Evolutionary conservation across 169 alveolate genomes (phyloP).

Genomic region (Babesia bovis): DNA sequence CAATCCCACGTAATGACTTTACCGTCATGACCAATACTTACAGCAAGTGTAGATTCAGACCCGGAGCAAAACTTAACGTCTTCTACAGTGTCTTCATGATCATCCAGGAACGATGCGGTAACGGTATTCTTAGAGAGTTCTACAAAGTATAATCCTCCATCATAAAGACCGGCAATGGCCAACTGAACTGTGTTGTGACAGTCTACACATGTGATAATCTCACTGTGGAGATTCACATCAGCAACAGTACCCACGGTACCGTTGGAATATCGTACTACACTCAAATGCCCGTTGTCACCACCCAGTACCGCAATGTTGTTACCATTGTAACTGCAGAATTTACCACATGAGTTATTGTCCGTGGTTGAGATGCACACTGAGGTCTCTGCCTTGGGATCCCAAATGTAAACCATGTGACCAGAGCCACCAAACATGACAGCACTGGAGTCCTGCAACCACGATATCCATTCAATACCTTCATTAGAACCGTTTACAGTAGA

Average conservation of each 20-base stretch:
- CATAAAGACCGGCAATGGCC: constrained; percentile 24
- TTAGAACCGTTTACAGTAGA: constrained; percentile 19
- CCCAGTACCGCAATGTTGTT: constrained; percentile 29
- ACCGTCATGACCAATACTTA: constrained; percentile 46
- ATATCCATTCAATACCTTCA: constrained; percentile 50
- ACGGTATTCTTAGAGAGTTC: constrained; percentile 16
- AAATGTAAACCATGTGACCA: constrained; percentile 24
- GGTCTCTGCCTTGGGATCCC: constrained; percentile 6
- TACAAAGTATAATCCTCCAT: constrained; percentile 26
- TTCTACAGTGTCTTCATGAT: constrained; percentile 52
- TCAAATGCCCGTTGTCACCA: constrained; percentile 34
- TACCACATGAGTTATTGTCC: constrained; percentile 30
- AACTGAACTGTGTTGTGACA: constrained; percentile 50
- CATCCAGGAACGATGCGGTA: constrained; percentile 18
- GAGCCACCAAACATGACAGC: constrained; percentile 47
- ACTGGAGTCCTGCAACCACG: constrained; percentile 19
- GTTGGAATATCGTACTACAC: constrained; percentile 1
- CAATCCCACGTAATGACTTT: constrained; percentile 45
- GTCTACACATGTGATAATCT: constrained; percentile 28
- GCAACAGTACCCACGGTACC: constrained; percentile 19
- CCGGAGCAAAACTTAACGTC: constrained; percentile 33
- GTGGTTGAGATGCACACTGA: constrained; percentile 24
- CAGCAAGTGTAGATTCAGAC: constrained; percentile 11
- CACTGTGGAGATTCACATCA: constrained; percentile 9
- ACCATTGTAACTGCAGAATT: constrained; percentile 22